Percentiles rank a stretch among this genome's conserved stretches.
phyloP scores from a whole-genome alignment of 306 rosid species.

The Acacia crassicarpa region DNA sequence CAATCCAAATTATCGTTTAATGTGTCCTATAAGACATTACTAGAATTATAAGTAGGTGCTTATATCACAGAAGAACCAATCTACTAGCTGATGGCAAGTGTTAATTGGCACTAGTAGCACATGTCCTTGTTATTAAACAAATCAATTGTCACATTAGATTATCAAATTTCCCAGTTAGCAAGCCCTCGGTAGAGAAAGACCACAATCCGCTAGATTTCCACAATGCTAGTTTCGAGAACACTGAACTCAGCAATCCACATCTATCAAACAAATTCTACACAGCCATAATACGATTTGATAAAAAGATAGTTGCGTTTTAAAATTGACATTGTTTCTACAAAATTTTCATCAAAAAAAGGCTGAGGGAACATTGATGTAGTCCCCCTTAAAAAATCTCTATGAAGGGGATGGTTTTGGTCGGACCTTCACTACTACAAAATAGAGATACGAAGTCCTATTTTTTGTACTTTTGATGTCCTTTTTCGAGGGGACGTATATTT shows the following conservation, averaged over 20 bases:
- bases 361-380: constrained; percentile 68
- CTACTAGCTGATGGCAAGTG: neutral
- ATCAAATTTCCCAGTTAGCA: neutral
- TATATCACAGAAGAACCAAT: neutral
- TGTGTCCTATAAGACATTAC: neutral
- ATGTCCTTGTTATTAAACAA: neutral
- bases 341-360: constrained; percentile 52
- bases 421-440: too few relatives aligned
- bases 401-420: constrained; percentile 65
- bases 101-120: neutral
- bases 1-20: neutral
- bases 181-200: neutral
- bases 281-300: neutral
- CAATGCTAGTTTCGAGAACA: neutral
- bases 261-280: neutral
- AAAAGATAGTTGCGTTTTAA: too few relatives aligned
- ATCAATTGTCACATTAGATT: neutral
- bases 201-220: neutral
- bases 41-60: neutral
- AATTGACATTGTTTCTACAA: constrained; percentile 59
- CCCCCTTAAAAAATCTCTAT: constrained; percentile 59
- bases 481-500: too few relatives aligned
- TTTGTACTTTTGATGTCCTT: too few relatives aligned
- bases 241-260: neutral
- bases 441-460: too few relatives aligned